Evolutionary conservation across 306 rosid species (phyloP).

Genomic region (Vigna radiata): DNA sequence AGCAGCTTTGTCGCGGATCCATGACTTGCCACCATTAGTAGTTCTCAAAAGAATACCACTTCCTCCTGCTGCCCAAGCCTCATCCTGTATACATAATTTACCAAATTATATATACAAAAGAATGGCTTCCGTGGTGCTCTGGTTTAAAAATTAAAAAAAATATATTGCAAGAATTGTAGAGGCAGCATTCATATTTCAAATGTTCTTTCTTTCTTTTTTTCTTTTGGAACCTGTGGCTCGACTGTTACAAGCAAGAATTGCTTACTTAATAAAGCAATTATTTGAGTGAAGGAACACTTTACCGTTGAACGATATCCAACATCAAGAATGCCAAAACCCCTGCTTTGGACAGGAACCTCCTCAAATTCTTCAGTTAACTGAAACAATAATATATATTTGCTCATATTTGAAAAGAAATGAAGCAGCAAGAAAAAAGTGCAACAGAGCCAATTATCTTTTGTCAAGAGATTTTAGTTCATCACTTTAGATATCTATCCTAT

Average conservation of each 20-base stretch:
- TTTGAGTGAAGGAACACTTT: slow-evolving; percentile 31
- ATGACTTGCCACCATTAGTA: slow-evolving; percentile 91
- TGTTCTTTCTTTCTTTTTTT: slow-evolving; percentile 1
- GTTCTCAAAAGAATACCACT: slow-evolving; percentile 91
- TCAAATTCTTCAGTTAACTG: slow-evolving; percentile 95
- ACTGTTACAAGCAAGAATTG: slow-evolving; percentile 22
- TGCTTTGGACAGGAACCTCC: slow-evolving; percentile 95
- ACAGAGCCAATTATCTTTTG: background rate
- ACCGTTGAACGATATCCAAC: slow-evolving; percentile 95
- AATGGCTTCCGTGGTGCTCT: slow-evolving; percentile 9
- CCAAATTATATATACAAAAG: slow-evolving; percentile 22
- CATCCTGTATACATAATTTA: slow-evolving; percentile 63
- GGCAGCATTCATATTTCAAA: background rate
- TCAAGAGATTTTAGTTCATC: slow-evolving; percentile 7
- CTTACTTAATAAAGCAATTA: slow-evolving; percentile 30
- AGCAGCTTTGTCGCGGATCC: slow-evolving; percentile 97
- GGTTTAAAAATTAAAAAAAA: background rate
- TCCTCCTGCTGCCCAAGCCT: slow-evolving; percentile 99
- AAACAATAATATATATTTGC: slow-evolving; percentile 23
- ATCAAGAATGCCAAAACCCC: slow-evolving; percentile 97
- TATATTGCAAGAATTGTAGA: slow-evolving; percentile 31
- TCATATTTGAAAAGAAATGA: slow-evolving; percentile 20
- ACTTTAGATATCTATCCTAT: slow-evolving; percentile 15
- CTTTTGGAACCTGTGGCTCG: slow-evolving; percentile 3
- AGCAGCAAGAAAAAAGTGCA: slow-evolving; percentile 33